A percentile compares a stretch with the other conserved stretches of the same genome.
phyloP scores from a whole-genome alignment of 306 rosid genomes.

The Crotalaria pallida region DNA sequence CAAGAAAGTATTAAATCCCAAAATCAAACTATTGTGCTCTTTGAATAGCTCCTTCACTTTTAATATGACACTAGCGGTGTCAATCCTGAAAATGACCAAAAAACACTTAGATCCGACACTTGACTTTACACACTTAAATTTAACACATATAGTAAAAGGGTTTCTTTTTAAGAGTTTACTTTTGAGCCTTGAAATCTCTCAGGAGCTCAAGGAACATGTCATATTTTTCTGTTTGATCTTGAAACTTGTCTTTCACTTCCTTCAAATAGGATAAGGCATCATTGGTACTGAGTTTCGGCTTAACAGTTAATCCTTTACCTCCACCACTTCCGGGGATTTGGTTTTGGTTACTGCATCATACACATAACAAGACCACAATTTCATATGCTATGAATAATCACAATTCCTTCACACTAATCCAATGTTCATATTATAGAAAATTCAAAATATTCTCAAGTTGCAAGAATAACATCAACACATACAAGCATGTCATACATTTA shows the following conservation, averaged over 20 bases:
- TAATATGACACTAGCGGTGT: constrained; percentile 83
- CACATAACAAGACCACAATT: constrained; percentile 13
- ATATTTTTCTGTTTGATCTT: constrained; percentile 73
- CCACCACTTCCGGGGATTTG: constrained; percentile 42
- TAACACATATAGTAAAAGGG: background rate
- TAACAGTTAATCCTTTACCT: constrained; percentile 32
- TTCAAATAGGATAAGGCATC: constrained; percentile 80
- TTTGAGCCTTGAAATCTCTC: constrained; percentile 96
- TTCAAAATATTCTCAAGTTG: background rate
- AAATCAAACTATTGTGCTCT: constrained; percentile 83
- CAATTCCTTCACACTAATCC: constrained; percentile 11
- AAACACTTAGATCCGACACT: background rate
- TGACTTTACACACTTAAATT: constrained; percentile 1
- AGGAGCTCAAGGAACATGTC: constrained; percentile 83
- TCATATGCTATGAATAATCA: constrained; percentile 18
- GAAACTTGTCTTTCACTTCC: constrained; percentile 82
- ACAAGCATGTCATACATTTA: background rate
- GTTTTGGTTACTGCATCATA: constrained; percentile 54
- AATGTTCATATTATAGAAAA: background rate
- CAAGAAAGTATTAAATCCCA: constrained; percentile 93
- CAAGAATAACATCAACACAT: background rate
- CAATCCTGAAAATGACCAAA: constrained; percentile 57
- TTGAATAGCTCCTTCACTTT: constrained; percentile 94
- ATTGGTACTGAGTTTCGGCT: constrained; percentile 67
- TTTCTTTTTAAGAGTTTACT: constrained; percentile 35